Evolutionary conservation across 179 eudicot genomes (phyloP).

Genomic region (Camellia oleifera): DNA sequence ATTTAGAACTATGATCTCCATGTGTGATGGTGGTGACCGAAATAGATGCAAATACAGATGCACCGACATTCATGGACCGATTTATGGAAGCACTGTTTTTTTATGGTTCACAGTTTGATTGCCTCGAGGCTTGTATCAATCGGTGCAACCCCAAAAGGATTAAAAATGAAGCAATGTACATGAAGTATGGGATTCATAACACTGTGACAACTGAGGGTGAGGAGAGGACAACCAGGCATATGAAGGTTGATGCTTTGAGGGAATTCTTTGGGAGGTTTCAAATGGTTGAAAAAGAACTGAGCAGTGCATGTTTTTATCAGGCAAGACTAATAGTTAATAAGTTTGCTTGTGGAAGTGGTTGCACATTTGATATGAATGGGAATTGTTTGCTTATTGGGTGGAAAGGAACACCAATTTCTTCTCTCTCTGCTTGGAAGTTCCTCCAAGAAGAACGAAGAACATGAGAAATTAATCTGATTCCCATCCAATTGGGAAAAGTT

Average conservation of each 20-base stretch:
- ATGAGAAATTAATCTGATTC: no score
- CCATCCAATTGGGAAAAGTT: no score
- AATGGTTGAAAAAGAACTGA: conserved; percentile 27
- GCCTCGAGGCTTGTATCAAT: conserved; percentile 16
- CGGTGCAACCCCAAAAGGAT: not conserved
- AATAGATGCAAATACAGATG: conserved; percentile 25
- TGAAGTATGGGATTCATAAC: conserved; percentile 22
- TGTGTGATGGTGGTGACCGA: conserved; percentile 29
- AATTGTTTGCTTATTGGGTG: conserved; percentile 32
- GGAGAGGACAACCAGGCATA: conserved; percentile 18
- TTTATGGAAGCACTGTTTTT: conserved; percentile 32
- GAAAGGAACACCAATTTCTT: conserved; percentile 35
- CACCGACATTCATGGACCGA: conserved; percentile 32
- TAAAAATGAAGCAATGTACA: not conserved
- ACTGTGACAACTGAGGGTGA: conserved; percentile 21
- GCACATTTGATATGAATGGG: conserved; percentile 20
- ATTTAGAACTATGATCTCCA: conserved; percentile 9
- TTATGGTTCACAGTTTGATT: conserved; percentile 28
- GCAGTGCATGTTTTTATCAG: conserved; percentile 20
- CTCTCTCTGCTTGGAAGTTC: conserved; percentile 36
- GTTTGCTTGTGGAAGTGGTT: conserved; percentile 20
- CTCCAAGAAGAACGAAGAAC: not conserved
- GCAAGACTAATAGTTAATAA: conserved; percentile 21
- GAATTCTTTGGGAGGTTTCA: conserved; percentile 23
- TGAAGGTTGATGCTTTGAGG: conserved; percentile 23